These are phyloP conservation scores for Metarhizium guizhouense DNA, from an alignment of 2,329 filamentous ascomycete species.

Conservation along the genomic window DNA sequence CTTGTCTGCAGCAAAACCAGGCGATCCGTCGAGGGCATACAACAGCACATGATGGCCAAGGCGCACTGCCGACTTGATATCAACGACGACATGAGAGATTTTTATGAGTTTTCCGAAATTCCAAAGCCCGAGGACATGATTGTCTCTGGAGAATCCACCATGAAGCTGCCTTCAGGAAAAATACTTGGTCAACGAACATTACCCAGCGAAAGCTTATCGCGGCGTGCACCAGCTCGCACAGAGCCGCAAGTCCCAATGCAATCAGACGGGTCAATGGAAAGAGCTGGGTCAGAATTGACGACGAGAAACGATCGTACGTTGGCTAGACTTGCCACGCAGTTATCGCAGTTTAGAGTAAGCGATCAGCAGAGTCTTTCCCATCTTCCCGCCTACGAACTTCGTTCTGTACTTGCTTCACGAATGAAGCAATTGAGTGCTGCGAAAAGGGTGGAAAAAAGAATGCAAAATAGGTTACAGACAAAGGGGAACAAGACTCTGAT, in stretches of 20 bases:
- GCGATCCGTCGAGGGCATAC: constrained; percentile 32
- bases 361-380: constrained; percentile 13
- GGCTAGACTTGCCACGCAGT: constrained; percentile 1
- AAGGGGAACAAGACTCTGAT: constrained; percentile 11
- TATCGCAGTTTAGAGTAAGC: constrained; percentile 8
- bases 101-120: constrained; percentile 24
- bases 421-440: constrained; percentile 7
- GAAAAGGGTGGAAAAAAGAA: constrained; percentile 7
- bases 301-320: not conserved
- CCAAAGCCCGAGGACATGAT: not conserved
- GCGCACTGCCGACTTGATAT: constrained; percentile 39
- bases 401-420: constrained; percentile 9
- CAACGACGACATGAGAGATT: constrained; percentile 29
- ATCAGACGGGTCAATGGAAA: not conserved
- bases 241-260: not conserved
- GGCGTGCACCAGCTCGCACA: not conserved
- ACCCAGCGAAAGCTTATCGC: not conserved
- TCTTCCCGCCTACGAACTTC: constrained; percentile 11
- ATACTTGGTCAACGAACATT: constrained; percentile 18
- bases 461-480: constrained; percentile 7
- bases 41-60: constrained; percentile 43
- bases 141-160: constrained; percentile 1
- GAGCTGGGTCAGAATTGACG: not conserved
- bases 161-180: constrained; percentile 25
- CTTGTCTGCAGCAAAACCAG: constrained; percentile 38